phyloP scores from a whole-genome alignment of 495 filamentous ascomycete genomes.

The Mytilinidion resinicola region DNA sequence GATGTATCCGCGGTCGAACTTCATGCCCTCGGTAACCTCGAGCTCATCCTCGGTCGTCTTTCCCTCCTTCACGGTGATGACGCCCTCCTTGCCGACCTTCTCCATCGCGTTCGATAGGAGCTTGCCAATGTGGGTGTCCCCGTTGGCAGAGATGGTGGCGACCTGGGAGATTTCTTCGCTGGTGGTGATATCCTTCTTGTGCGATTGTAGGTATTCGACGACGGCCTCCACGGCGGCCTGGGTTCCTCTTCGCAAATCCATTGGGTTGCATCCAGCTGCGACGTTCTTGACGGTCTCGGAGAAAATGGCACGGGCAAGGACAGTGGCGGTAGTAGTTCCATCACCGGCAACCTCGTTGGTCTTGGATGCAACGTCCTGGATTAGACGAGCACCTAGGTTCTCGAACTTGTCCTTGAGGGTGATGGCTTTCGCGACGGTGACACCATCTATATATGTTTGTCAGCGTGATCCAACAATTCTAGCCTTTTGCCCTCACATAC shows the following conservation, averaged over 20 bases:
- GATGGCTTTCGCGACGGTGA: slow-evolving; percentile 88
- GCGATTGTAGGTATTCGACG: slow-evolving; percentile 83
- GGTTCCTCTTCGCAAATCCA: slow-evolving; percentile 94
- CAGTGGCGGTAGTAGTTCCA: slow-evolving; percentile 94
- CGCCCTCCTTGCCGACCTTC: slow-evolving; percentile 99
- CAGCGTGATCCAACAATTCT: slow-evolving; percentile 30
- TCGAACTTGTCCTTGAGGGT: slow-evolving; percentile 98
- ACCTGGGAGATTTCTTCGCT: slow-evolving; percentile 97
- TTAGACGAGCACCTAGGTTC: slow-evolving; percentile 91
- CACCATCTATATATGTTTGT: slow-evolving; percentile 62
- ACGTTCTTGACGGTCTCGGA: slow-evolving; percentile 99
- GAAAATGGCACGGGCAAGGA: slow-evolving; percentile 97
- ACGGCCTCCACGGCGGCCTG: slow-evolving; percentile 94
- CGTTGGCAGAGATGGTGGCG: slow-evolving; percentile 95
- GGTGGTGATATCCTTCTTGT: slow-evolving; percentile 96
- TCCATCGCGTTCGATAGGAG: slow-evolving; percentile 98
- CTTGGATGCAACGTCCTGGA: slow-evolving; percentile 98
- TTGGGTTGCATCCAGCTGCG: slow-evolving; percentile 97
- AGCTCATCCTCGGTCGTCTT: slow-evolving; percentile 98
- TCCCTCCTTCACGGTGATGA: slow-evolving; percentile 99
- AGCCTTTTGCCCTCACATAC: slow-evolving; percentile 44
- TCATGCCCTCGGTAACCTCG: slow-evolving; percentile 98
- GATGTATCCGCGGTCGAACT: slow-evolving; percentile 96
- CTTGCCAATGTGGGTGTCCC: slow-evolving; percentile 90
- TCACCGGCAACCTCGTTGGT: slow-evolving; percentile 99